Conservation (phyloP, 306 rosid genomes). For the Malus asiatica region DNA sequence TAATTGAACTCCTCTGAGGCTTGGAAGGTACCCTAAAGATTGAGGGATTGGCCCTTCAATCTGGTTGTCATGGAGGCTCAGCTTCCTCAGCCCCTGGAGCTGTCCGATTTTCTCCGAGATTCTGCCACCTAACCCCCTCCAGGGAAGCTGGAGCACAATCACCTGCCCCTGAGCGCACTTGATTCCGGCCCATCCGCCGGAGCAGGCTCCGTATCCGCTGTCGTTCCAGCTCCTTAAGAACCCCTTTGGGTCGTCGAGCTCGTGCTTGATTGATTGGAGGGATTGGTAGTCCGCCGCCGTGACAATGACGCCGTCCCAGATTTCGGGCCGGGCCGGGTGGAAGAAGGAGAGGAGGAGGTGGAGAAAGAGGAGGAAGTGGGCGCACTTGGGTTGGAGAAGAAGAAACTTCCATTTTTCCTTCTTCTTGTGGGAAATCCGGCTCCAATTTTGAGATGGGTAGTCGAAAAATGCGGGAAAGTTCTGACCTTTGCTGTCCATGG, state of each 20-base stretch:
- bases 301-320: slow-evolving; percentile 80
- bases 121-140: slow-evolving; percentile 65
- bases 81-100: slow-evolving; percentile 69
- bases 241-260: slow-evolving; percentile 71
- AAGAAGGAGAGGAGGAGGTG: slow-evolving; percentile 13
- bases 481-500: slow-evolving; percentile 18
- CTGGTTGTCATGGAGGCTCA: slow-evolving; percentile 75
- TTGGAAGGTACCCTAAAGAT: slow-evolving; percentile 58
- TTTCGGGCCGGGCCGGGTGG: slow-evolving; percentile 32
- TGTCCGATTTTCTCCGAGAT: slow-evolving; percentile 69
- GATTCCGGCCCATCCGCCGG: slow-evolving; percentile 83
- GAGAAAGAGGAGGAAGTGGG: slow-evolving; percentile 21
- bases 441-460: slow-evolving; percentile 21
- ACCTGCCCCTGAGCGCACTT: slow-evolving; percentile 94
- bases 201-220: slow-evolving; percentile 78
- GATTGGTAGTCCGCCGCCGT: slow-evolving; percentile 68
- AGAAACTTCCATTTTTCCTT: slow-evolving; percentile 38
- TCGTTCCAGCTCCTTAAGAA: slow-evolving; percentile 80
- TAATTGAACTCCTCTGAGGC: slow-evolving; percentile 82
- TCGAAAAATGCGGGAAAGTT: slow-evolving; percentile 2
- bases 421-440: slow-evolving; percentile 20
- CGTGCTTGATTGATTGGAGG: slow-evolving; percentile 79
- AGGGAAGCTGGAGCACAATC: slow-evolving; percentile 84
- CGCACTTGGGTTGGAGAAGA: not conserved
- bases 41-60: slow-evolving; percentile 69